Percentiles rank a stretch among this genome's conserved stretches.
These are phyloP conservation scores for Rhizopus arrhizus DNA, from an alignment of 371 early-diverging fungal species.

Conservation along the genomic window DNA sequence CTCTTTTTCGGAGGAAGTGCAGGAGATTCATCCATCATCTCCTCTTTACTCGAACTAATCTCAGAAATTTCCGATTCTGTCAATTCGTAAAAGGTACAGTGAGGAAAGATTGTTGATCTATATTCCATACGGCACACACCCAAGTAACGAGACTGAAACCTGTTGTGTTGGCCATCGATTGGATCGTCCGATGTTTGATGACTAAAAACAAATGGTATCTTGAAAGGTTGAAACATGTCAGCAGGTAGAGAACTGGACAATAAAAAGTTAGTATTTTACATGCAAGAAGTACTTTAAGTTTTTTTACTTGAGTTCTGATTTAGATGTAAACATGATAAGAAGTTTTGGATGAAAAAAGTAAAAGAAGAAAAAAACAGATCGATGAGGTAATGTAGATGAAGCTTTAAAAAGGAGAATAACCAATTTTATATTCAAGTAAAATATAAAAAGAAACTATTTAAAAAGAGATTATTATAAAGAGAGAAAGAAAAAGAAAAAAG, in stretches of 20 bases:
- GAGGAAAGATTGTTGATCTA: constrained; percentile 21
- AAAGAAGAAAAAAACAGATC: not conserved
- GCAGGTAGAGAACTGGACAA: not conserved
- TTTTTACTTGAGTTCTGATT: not conserved
- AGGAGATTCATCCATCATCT: constrained; percentile 6
- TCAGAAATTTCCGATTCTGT: constrained; percentile 52
- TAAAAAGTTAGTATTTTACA: not conserved
- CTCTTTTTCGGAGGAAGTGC: constrained; percentile 48
- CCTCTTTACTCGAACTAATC: constrained; percentile 2
- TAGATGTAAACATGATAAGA: constrained; percentile 4
- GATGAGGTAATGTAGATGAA: constrained; percentile 1
- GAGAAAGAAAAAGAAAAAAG: not conserved
- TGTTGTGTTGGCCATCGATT: constrained; percentile 25
- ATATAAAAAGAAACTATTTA: not conserved
- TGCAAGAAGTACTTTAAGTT: not conserved
- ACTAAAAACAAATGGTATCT: constrained; percentile 14
- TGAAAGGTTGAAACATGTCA: constrained; percentile 22
- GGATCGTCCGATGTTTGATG: constrained; percentile 20
- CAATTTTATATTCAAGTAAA: not conserved
- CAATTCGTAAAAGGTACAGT: constrained; percentile 42
- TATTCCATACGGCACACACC: constrained; percentile 33
- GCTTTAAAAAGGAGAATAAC: not conserved
- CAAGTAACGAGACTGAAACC: constrained; percentile 37
- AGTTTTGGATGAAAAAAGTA: not conserved
- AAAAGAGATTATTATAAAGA: not conserved